A percentile compares a stretch with the other conserved stretches of the same genome.
Conservation (phyloP, 805 yeast genomes). For the Cyberlindnera veronae region DNA sequence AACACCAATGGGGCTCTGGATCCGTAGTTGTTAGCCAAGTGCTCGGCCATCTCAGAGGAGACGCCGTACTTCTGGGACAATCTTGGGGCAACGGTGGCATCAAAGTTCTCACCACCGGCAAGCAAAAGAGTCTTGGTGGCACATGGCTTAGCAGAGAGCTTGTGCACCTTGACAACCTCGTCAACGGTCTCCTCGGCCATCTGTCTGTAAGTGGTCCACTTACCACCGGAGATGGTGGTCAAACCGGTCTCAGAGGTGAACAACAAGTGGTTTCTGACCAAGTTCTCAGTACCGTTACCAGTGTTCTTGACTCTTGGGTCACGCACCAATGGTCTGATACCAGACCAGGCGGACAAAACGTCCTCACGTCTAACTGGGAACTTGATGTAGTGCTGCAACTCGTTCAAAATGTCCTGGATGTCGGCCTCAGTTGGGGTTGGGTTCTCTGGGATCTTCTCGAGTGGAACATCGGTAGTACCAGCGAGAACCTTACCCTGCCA, state of each 20-base stretch:
- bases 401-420: constrained; percentile 80
- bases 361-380: constrained; percentile 88
- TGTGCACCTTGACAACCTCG: constrained; percentile 53
- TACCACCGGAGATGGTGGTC: constrained; percentile 92
- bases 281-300: constrained; percentile 67
- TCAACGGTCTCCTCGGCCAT: constrained; percentile 95
- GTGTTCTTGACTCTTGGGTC: constrained; percentile 56
- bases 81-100: constrained; percentile 68
- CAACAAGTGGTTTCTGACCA: constrained; percentile 86
- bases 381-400: constrained; percentile 84
- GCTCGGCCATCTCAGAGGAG: constrained; percentile 72
- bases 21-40: constrained; percentile 85
- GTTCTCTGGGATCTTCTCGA: constrained; percentile 61
- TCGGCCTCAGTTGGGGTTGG: constrained; percentile 89
- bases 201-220: constrained; percentile 97
- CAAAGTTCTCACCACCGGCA: constrained; percentile 80
- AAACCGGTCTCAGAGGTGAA: constrained; percentile 70
- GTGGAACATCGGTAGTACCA: constrained; percentile 93
- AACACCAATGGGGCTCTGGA: constrained; percentile 80
- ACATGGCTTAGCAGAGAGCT: constrained; percentile 40
- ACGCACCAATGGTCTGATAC: constrained; percentile 90
- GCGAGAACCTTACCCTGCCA: constrained; percentile 97
- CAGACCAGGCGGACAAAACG: constrained; percentile 94
- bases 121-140: constrained; percentile 46
- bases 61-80: constrained; percentile 75